Evolutionary conservation across 768 basidiomycete genomes (phyloP).

Genomic region (Gloeophyllum trabeum): DNA sequence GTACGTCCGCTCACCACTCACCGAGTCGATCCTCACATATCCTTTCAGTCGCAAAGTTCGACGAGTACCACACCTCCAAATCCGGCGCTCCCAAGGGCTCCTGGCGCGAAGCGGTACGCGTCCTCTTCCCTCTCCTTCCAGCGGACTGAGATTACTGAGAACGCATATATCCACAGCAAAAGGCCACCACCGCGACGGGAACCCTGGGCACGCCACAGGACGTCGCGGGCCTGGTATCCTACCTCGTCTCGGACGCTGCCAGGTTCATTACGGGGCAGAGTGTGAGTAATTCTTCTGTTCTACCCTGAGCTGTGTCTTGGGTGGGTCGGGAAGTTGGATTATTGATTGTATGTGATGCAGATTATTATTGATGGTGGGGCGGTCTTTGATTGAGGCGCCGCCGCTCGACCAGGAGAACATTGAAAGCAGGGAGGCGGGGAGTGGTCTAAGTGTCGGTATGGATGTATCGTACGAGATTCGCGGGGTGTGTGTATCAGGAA

Average conservation of each 20-base stretch:
- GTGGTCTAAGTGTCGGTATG: too few relatives aligned
- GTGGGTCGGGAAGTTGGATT: neutral
- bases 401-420: too few relatives aligned
- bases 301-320: neutral
- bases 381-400: neutral
- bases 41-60: constrained; percentile 1
- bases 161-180: neutral
- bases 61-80: constrained; percentile 2
- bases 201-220: constrained; percentile 3
- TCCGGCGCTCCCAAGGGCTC: constrained; percentile 1
- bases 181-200: neutral
- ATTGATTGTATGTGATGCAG: neutral
- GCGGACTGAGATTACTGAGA: neutral
- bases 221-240: constrained; percentile 7
- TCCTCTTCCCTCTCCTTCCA: neutral
- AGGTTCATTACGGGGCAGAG: constrained; percentile 6
- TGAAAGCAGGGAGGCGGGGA: too few relatives aligned
- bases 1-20: constrained; percentile 1
- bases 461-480: too few relatives aligned
- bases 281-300: neutral
- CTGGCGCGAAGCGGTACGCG: neutral
- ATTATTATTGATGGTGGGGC: neutral
- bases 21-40: neutral
- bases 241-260: constrained; percentile 4
- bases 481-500: too few relatives aligned